Percentiles rank a stretch among this genome's conserved stretches.
Conservation (phyloP, 2,329 filamentous ascomycete genomes). For the Rachicladosporium sp. region DNA sequence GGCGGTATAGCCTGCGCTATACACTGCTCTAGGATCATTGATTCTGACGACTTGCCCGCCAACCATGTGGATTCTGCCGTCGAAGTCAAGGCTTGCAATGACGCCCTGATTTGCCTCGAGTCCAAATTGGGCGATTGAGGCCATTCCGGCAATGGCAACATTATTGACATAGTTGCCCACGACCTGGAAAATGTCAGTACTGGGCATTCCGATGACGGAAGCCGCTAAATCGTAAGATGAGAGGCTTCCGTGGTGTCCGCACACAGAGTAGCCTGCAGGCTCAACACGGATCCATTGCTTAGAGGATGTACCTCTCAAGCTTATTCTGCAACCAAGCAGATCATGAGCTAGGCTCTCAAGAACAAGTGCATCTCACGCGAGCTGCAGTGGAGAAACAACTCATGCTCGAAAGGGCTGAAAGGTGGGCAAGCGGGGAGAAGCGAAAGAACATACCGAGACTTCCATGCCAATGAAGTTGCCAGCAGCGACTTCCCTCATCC, state of each 20-base stretch:
- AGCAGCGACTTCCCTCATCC: slow-evolving; percentile 25
- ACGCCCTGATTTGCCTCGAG: slow-evolving; percentile 9
- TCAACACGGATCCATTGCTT: no score
- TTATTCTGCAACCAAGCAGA: no score
- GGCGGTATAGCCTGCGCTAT: slow-evolving; percentile 19
- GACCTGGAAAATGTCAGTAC: slow-evolving; percentile 17
- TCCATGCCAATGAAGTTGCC: slow-evolving; percentile 13
- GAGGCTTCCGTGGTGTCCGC: no score
- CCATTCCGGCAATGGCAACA: slow-evolving; percentile 26
- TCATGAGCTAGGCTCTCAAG: no score
- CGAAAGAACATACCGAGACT: slow-evolving; percentile 12
- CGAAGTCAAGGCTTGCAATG: slow-evolving; percentile 3
- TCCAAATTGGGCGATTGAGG: slow-evolving; percentile 25
- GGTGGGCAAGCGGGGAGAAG: neutral
- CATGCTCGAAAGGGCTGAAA: no score
- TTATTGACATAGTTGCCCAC: slow-evolving; percentile 28
- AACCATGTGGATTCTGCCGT: slow-evolving; percentile 5
- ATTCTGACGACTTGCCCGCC: slow-evolving; percentile 8
- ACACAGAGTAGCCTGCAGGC: no score
- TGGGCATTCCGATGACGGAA: neutral
- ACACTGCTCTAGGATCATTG: slow-evolving; percentile 13
- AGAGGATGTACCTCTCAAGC: no score
- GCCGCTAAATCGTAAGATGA: no score
- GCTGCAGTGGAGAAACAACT: no score
- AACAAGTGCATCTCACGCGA: no score